Percentiles rank a stretch among this genome's conserved stretches.
These are phyloP conservation scores for Neonectria faginata DNA, from an alignment of 2,329 filamentous ascomycete genomes.

Conservation along the genomic window DNA sequence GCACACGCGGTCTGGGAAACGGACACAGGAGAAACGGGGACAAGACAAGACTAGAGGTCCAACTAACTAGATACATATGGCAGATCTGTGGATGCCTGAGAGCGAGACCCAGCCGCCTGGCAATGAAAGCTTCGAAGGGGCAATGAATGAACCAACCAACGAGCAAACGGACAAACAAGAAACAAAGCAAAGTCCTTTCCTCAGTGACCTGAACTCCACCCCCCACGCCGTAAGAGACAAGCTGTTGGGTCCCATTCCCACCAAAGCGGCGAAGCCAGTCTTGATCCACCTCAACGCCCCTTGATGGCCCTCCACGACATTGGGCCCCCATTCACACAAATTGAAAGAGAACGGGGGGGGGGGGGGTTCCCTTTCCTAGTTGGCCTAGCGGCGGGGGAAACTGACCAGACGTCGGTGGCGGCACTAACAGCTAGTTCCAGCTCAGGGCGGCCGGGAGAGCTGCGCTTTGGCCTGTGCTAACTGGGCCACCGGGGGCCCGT, in stretches of 20 bases:
- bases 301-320: slow-evolving; percentile 19
- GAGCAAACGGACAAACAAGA: neutral
- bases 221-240: slow-evolving; percentile 12
- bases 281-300: slow-evolving; percentile 12
- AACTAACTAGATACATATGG: slow-evolving; percentile 27
- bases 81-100: slow-evolving; percentile 11
- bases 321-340: slow-evolving; percentile 11
- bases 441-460: slow-evolving; percentile 36
- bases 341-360: slow-evolving; percentile 14
- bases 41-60: slow-evolving; percentile 26
- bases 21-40: slow-evolving; percentile 13
- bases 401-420: slow-evolving; percentile 34
- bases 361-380: slow-evolving; percentile 1
- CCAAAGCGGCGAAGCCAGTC: neutral
- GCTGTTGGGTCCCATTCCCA: slow-evolving; percentile 3
- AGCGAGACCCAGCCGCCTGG: slow-evolving; percentile 19
- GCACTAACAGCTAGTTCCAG: slow-evolving; percentile 32
- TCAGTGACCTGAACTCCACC: slow-evolving; percentile 9
- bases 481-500: slow-evolving; percentile 4
- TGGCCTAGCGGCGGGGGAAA: slow-evolving; percentile 30
- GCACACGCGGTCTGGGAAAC: slow-evolving; percentile 20
- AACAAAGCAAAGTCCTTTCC: slow-evolving; percentile 2
- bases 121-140: slow-evolving; percentile 23
- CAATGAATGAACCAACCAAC: slow-evolving; percentile 27
- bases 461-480: slow-evolving; percentile 28